Percentiles rank a stretch among this genome's conserved stretches.
Evolutionary conservation across 2,329 filamentous ascomycete genomes (phyloP).

Genomic region (Fusarium pseudoanthophilum): DNA sequence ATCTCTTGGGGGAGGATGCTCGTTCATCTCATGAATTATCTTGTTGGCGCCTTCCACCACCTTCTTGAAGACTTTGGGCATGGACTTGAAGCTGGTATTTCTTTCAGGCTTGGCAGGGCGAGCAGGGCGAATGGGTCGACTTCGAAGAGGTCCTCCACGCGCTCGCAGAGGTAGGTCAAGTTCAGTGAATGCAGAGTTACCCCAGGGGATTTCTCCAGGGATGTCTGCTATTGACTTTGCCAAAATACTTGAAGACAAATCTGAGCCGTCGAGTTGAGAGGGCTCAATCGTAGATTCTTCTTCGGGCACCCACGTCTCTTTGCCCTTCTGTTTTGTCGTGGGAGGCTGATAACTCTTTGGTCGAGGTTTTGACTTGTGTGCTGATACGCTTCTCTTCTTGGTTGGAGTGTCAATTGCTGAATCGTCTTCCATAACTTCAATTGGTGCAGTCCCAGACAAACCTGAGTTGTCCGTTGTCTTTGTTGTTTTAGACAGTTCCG

Average conservation of each 20-base stretch:
- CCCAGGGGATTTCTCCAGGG: constrained; percentile 68
- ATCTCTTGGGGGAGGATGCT: constrained; percentile 59
- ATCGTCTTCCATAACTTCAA: constrained; percentile 52
- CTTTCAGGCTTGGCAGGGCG: constrained; percentile 59
- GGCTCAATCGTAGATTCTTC: constrained; percentile 44
- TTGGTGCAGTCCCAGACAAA: constrained; percentile 17
- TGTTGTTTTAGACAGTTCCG: constrained; percentile 37
- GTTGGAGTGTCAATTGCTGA: constrained; percentile 54
- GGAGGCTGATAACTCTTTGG: constrained; percentile 40
- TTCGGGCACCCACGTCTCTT: constrained; percentile 46
- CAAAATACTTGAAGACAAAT: constrained; percentile 51
- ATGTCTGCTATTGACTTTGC: constrained; percentile 68
- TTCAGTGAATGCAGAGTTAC: constrained; percentile 74
- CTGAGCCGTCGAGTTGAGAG: constrained; percentile 45
- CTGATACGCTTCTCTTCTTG: constrained; percentile 47
- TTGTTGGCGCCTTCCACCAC: constrained; percentile 73
- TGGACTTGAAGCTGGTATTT: constrained; percentile 67
- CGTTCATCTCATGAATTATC: constrained; percentile 70
- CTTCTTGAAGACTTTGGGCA: constrained; percentile 73
- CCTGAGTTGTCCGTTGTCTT: constrained; percentile 14
- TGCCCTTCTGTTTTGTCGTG: constrained; percentile 41
- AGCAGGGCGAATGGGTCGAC: constrained; percentile 49
- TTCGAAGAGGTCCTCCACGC: constrained; percentile 58
- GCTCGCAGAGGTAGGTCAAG: constrained; percentile 62
- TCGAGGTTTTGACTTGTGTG: constrained; percentile 42